These are phyloP conservation scores for Sinapis alba DNA, from an alignment of 441 rosid genomes.

Conservation along the genomic window DNA sequence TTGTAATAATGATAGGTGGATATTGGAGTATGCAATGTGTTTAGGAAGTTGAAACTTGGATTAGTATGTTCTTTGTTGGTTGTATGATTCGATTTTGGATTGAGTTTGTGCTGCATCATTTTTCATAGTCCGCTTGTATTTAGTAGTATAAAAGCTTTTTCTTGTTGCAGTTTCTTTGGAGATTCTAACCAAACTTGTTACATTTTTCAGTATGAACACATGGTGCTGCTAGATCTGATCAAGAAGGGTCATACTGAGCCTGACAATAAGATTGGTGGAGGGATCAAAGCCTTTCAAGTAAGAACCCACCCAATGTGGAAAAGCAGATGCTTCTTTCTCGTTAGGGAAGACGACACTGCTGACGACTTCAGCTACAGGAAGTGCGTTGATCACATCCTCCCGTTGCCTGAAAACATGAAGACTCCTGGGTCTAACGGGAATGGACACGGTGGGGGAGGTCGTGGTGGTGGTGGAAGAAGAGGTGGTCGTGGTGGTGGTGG, in stretches of 20 bases:
- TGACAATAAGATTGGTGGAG: conserved; percentile 72
- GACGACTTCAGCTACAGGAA: conserved; percentile 95
- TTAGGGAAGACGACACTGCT: conserved; percentile 63
- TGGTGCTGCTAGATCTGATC: conserved; percentile 72
- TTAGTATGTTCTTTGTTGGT: no score
- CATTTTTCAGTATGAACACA: conserved; percentile 63
- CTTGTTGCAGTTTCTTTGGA: not conserved
- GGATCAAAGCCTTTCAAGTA: conserved; percentile 69
- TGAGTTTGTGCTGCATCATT: no score
- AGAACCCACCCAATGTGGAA: conserved; percentile 67
- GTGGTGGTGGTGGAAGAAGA: conserved; percentile 48
- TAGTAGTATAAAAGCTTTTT: no score
- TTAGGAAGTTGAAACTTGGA: no score
- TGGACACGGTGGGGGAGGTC: conserved; percentile 38
- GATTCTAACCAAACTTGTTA: not conserved
- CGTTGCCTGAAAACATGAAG: conserved; percentile 84
- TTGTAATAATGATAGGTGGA: not conserved
- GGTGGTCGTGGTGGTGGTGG: conserved; percentile 67
- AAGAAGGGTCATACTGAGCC: conserved; percentile 78
- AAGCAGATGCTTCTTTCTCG: conserved; percentile 73
- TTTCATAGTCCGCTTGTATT: no score
- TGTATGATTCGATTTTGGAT: no score
- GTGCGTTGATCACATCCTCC: conserved; percentile 78
- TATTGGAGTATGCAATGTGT: not conserved
- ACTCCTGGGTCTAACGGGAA: conserved; percentile 44